Percentiles rank a stretch among this genome's conserved stretches.
Evolutionary conservation across 345 rosid genomes (phyloP).

Genomic region (Mallotus nudiflorus): DNA sequence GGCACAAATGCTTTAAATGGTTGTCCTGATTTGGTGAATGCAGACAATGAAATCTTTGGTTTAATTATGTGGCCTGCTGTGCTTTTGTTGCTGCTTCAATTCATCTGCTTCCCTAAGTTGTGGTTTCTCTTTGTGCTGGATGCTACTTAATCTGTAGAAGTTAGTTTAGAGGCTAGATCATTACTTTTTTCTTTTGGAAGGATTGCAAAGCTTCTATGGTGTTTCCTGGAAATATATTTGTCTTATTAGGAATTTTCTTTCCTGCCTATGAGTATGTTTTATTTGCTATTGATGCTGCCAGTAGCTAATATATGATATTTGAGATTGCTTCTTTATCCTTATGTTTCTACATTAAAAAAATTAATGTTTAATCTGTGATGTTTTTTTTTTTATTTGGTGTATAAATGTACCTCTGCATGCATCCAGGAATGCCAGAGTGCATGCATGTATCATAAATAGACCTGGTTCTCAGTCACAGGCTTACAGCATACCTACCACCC

Average conservation of each 20-base stretch:
- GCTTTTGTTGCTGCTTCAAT: slow-evolving; percentile 42
- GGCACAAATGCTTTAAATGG: slow-evolving; percentile 36
- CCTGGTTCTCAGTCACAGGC: not conserved
- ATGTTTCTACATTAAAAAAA: not conserved
- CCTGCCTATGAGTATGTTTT: slow-evolving; percentile 8
- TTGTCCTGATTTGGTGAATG: slow-evolving; percentile 40
- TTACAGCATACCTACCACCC: no score
- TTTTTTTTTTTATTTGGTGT: not conserved
- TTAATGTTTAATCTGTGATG: not conserved
- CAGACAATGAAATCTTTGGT: slow-evolving; percentile 36
- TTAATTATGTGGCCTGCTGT: slow-evolving; percentile 40
- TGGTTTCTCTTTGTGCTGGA: slow-evolving; percentile 27
- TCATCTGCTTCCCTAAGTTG: slow-evolving; percentile 29
- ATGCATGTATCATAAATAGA: not conserved
- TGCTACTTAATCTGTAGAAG: slow-evolving; percentile 21
- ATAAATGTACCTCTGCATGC: not conserved
- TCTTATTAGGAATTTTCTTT: slow-evolving; percentile 4
- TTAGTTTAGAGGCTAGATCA: slow-evolving; percentile 16
- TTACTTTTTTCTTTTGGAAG: slow-evolving; percentile 2
- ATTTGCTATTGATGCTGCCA: slow-evolving; percentile 11
- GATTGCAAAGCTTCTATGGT: slow-evolving; percentile 19
- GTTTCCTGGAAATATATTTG: slow-evolving; percentile 13
- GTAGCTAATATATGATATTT: slow-evolving; percentile 5
- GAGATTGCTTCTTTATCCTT: slow-evolving; percentile 2
- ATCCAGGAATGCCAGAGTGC: not conserved